Evolutionary conservation across 345 rosid genomes (phyloP).

Genomic region (Aegle marmelos): DNA sequence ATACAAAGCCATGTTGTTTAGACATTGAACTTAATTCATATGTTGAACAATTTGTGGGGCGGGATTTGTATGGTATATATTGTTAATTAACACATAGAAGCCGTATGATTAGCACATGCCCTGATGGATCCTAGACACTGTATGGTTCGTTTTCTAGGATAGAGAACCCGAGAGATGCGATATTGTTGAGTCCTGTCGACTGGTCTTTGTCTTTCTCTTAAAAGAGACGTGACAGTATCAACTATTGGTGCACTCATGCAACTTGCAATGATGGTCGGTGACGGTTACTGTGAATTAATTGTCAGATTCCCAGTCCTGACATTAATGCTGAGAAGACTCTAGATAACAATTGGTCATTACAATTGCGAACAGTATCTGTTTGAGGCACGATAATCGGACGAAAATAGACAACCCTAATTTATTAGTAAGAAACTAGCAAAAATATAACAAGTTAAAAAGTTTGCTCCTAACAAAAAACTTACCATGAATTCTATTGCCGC

Average conservation of each 20-base stretch:
- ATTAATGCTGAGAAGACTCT: background rate
- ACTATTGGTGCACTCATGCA: constrained; percentile 1
- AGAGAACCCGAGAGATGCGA: constrained; percentile 9
- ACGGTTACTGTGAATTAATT: background rate
- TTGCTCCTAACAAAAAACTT: constrained; percentile 18
- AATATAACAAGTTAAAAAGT: background rate
- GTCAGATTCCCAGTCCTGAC: background rate
- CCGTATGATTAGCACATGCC: constrained; percentile 14
- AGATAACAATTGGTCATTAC: background rate
- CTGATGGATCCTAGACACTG: background rate
- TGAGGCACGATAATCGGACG: background rate
- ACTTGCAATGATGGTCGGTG: background rate
- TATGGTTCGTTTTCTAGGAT: constrained; percentile 4
- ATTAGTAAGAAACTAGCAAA: background rate
- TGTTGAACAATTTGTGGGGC: background rate
- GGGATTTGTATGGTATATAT: background rate
- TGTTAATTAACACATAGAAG: background rate
- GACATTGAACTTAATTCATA: background rate
- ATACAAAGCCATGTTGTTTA: background rate
- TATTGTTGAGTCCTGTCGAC: background rate
- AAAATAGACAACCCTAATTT: background rate
- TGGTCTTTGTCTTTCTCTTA: background rate
- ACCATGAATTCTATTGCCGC: constrained; percentile 73
- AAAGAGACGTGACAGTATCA: constrained; percentile 11
- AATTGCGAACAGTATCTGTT: background rate